These are phyloP conservation scores for Pyronema omphalodes DNA, from an alignment of 495 filamentous ascomycete genomes.

Conservation along the genomic window DNA sequence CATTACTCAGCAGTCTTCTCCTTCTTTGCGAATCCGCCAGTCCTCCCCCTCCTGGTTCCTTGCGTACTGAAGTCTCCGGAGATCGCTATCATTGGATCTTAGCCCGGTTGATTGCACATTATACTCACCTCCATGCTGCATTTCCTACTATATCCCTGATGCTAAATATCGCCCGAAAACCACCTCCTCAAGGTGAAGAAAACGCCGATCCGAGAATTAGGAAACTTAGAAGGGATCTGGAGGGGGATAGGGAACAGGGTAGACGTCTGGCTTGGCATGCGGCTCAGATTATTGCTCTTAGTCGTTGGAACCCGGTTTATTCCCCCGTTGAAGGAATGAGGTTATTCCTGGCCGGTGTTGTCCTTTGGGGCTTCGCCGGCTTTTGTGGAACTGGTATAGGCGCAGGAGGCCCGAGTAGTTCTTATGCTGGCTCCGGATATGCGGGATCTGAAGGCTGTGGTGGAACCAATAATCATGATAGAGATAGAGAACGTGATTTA, in stretches of 20 bases:
- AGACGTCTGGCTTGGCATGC: conserved; percentile 24
- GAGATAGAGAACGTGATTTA: not conserved
- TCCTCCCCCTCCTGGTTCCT: conserved; percentile 8
- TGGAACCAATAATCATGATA: not conserved
- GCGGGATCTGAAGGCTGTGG: not conserved
- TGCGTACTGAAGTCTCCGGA: conserved; percentile 11
- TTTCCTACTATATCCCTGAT: conserved; percentile 22
- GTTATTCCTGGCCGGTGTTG: conserved; percentile 23
- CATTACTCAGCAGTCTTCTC: conserved; percentile 13
- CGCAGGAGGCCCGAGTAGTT: not conserved
- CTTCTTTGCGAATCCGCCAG: conserved; percentile 16
- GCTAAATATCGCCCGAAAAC: conserved; percentile 22
- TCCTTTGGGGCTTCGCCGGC: conserved; percentile 23
- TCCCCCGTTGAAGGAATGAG: conserved; percentile 23
- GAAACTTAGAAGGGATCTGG: conserved; percentile 12
- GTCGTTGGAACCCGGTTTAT: conserved; percentile 21
- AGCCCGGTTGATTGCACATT: conserved; percentile 22
- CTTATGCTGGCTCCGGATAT: not conserved
- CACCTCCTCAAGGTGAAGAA: conserved; percentile 6
- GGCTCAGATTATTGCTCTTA: conserved; percentile 24
- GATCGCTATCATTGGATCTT: conserved; percentile 21
- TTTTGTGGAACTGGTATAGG: conserved; percentile 3
- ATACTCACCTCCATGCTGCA: conserved; percentile 23
- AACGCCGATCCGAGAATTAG: conserved; percentile 14
- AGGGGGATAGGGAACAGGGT: conserved; percentile 15